Percentiles rank a stretch among this genome's conserved stretches.
phyloP scores from a whole-genome alignment of 176 grass and related monocot genomes.

The Oryza australiensis region DNA sequence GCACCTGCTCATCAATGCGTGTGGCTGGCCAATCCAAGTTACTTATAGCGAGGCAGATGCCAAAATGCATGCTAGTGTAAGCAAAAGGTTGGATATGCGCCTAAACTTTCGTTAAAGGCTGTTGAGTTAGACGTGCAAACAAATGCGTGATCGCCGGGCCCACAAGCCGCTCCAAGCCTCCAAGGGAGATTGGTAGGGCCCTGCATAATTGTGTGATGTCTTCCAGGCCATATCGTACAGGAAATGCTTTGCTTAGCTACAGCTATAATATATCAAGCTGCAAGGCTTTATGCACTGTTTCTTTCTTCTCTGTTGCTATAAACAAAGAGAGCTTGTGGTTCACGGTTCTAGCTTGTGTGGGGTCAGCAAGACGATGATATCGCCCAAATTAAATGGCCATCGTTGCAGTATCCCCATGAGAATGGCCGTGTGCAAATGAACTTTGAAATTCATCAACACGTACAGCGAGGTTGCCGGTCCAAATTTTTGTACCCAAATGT shows the following conservation, averaged over 20 bases:
- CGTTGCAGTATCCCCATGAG: not conserved
- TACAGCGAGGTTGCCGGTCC: not conserved
- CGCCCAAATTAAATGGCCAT: not conserved
- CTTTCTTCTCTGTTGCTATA: not conserved
- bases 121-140: not conserved
- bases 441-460: constrained; percentile 21
- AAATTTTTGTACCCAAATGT: not conserved
- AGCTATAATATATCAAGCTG: not conserved
- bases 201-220: not conserved
- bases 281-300: not conserved
- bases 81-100: not conserved
- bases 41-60: not conserved
- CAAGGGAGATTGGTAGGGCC: not conserved
- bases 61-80: not conserved
- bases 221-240: not conserved
- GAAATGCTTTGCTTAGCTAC: not conserved
- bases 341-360: not conserved
- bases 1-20: not conserved
- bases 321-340: not conserved
- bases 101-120: not conserved
- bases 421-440: not conserved
- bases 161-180: not conserved
- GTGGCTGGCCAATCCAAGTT: not conserved
- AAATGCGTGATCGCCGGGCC: not conserved
- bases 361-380: constrained; percentile 8